phyloP scores from a whole-genome alignment of 371 early-diverging fungal species.

The Rhizopus delemar region DNA sequence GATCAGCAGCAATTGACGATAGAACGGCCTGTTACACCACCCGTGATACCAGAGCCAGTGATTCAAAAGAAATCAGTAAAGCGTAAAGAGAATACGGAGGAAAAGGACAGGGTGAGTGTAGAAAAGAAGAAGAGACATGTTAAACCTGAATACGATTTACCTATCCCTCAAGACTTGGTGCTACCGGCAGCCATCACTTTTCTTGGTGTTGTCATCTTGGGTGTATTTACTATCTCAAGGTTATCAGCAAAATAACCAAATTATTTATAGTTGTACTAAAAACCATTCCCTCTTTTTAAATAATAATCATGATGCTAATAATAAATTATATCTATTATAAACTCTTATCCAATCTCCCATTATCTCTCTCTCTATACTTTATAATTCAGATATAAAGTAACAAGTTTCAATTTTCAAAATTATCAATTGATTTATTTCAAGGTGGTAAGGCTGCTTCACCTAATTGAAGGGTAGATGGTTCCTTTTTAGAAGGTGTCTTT shows the following conservation, averaged over 20 bases:
- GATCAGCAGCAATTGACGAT: background rate
- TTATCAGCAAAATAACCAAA: conserved; percentile 17
- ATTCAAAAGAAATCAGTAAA: background rate
- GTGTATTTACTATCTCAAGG: conserved; percentile 57
- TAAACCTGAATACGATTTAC: conserved; percentile 22
- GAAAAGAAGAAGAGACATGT: background rate
- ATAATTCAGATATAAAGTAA: too few species aligned
- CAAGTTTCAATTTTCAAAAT: too few species aligned
- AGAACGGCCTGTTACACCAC: background rate
- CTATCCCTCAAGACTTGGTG: conserved; percentile 51
- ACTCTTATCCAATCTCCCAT: too few species aligned
- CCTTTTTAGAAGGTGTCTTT: conserved; percentile 9
- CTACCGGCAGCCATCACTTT: conserved; percentile 62
- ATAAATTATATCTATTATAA: too few species aligned
- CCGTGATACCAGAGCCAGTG: background rate
- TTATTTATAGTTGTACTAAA: too few species aligned
- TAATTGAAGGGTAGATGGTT: conserved; percentile 2
- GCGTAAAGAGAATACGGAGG: background rate
- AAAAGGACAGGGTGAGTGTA: background rate
- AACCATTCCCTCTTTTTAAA: too few species aligned
- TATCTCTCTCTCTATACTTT: too few species aligned
- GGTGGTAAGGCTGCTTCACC: conserved; percentile 4
- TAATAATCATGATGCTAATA: too few species aligned
- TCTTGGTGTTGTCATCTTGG: conserved; percentile 57
- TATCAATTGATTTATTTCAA: background rate